Base-by-base conservation (phyloP, 257 asterid genomes). In the Catharanthus roseus region DNA sequence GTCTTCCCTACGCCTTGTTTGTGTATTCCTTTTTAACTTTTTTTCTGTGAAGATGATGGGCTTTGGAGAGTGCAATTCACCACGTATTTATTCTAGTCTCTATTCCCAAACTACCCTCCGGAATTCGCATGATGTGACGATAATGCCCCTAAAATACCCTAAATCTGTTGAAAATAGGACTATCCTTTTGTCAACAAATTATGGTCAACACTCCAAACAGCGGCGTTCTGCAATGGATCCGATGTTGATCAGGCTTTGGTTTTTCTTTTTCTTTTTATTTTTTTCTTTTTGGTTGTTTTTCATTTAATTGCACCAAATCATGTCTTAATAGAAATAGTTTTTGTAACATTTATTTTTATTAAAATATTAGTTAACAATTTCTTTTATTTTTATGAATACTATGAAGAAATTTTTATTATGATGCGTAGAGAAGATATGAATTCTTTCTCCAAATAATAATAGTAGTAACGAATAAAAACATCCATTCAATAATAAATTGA, bases 11-110 rank as follows among this genome's bases (percentile, higher is more conserved):
- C n/a, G n/a, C 34, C 57, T 23, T 65, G 42, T 36, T 24, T 24
- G 19, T 36, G 60, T 44, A 65, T 0, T 3, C 15, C 11, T 42
- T 15, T 42, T 1, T 42, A 5, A 42, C 11, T 42, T 15, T 42
- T 42, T 42, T 9, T 42, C 15, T 28, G 68, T 19, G 73, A 8
- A 15, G 38, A 45, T 36, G 72, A 75, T 73, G 77, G 73, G 85
- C 75, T 68, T 38, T 6, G 42, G 71, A 70, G 68, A 68, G 76
- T 33, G 83, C 78, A 65, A 74, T 42, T 77, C 74, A 75, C 85
- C 89, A 53, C 82, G 76, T 70, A 86, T 82, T 84, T 86, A 84
- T 83, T 74, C 71, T 70, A 12, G 67, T 56, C 39, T 65, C 6
- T 39, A n/a, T 75, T 74, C 82, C 90, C 61, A 78, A 51, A 63